Evolutionary conservation across 257 asterid species (phyloP).

Genomic region (Pogostemon cablin): DNA sequence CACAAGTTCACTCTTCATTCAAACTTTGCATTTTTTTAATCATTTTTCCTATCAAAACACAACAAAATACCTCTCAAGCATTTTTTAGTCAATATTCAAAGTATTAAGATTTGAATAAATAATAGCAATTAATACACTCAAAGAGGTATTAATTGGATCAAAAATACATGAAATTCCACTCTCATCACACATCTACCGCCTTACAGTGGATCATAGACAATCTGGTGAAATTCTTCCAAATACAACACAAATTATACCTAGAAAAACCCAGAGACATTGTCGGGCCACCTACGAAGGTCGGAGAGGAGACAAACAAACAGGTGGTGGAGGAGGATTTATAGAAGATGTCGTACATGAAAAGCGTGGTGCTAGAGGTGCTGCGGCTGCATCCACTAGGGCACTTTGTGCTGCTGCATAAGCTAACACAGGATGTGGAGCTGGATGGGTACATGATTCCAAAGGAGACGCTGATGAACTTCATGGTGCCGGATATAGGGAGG

Average conservation of each 20-base stretch:
- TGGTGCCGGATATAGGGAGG: constrained; percentile 75
- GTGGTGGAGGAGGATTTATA: constrained; percentile 57
- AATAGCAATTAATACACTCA: too few relatives aligned
- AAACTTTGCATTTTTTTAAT: too few relatives aligned
- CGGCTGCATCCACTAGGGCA: constrained; percentile 77
- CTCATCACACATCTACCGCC: constrained; percentile 60
- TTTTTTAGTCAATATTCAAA: too few relatives aligned
- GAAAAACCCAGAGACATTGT: constrained; percentile 45
- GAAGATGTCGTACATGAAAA: constrained; percentile 59
- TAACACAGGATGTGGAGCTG: constrained; percentile 48
- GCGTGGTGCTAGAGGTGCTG: constrained; percentile 61
- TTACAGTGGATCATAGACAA: constrained; percentile 77
- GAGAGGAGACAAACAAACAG: not conserved
- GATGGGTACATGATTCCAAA: constrained; percentile 52
- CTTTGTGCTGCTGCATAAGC: constrained; percentile 62
- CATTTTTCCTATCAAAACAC: too few relatives aligned
- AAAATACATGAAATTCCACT: too few relatives aligned
- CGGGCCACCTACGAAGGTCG: constrained; percentile 25
- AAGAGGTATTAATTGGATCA: too few relatives aligned
- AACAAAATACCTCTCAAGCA: too few relatives aligned
- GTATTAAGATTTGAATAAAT: too few relatives aligned
- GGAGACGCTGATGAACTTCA: constrained; percentile 52
- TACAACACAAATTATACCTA: constrained; percentile 51
- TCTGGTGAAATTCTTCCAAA: constrained; percentile 52
- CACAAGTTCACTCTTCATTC: too few relatives aligned